Conservation (phyloP, 202 grass and related monocot species). For the Zizania palustris region DNA sequence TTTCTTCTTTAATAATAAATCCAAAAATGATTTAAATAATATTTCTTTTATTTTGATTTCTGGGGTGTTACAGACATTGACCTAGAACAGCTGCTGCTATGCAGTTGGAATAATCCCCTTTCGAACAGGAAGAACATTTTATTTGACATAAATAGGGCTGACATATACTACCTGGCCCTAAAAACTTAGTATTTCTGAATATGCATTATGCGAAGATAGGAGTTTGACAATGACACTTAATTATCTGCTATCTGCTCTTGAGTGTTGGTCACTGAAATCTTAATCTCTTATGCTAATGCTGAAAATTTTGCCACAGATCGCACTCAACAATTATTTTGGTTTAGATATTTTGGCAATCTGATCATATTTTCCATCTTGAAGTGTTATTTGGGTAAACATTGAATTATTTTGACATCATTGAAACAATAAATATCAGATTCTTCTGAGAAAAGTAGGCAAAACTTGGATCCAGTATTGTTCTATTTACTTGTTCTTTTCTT, state of each 20-base stretch:
- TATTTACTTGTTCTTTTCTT: background rate
- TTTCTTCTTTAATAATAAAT: no score
- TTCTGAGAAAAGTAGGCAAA: constrained; percentile 6
- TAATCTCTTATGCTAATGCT: background rate
- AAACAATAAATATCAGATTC: no score
- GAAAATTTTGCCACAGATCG: background rate
- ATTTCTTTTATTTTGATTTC: no score
- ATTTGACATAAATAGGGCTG: background rate
- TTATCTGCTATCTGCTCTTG: background rate
- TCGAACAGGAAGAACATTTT: background rate
- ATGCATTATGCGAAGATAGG: background rate
- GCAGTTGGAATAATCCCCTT: background rate
- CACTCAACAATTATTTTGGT: background rate
- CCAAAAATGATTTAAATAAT: no score
- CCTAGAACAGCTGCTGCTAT: background rate
- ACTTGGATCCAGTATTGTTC: background rate
- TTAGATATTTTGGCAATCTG: constrained; percentile 9
- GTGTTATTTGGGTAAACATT: background rate
- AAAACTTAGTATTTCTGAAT: background rate
- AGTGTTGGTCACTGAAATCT: background rate
- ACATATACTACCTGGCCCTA: background rate
- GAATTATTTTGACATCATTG: background rate
- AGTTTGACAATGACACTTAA: constrained; percentile 10
- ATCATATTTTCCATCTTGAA: background rate
- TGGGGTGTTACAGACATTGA: no score